These are phyloP conservation scores for Ceriops tagal DNA, from an alignment of 345 rosid species.

Conservation along the genomic window DNA sequence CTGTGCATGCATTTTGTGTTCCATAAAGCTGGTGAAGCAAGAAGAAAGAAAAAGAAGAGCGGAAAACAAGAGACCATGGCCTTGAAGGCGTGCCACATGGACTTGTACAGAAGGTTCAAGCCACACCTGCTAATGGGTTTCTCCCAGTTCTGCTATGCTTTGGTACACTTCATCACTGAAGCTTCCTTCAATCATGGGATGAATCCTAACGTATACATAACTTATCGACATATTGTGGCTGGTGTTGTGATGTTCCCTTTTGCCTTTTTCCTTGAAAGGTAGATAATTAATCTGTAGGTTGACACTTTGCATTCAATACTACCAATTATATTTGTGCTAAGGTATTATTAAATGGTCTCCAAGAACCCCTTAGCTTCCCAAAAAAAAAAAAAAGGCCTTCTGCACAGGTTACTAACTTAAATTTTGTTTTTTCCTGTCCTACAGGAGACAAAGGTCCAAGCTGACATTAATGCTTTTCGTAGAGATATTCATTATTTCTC, in stretches of 20 bases:
- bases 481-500: slow-evolving; percentile 61
- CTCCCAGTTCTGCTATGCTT: slow-evolving; percentile 46
- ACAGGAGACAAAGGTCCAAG: slow-evolving; percentile 59
- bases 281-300: neutral
- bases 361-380: neutral
- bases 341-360: neutral
- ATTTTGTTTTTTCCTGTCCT: neutral
- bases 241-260: slow-evolving; percentile 48
- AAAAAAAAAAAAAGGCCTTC: too few relatives aligned
- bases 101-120: slow-evolving; percentile 33
- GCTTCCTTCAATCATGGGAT: slow-evolving; percentile 69
- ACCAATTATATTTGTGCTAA: neutral
- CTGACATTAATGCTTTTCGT: slow-evolving; percentile 47
- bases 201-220: slow-evolving; percentile 67
- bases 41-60: neutral
- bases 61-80: slow-evolving; percentile 8
- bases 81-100: neutral
- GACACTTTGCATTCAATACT: too few relatives aligned
- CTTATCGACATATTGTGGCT: slow-evolving; percentile 53
- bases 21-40: neutral
- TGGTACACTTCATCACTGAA: slow-evolving; percentile 55
- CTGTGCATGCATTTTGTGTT: slow-evolving; percentile 1
- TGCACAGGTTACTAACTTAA: neutral
- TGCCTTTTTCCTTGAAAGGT: slow-evolving; percentile 63
- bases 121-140: slow-evolving; percentile 57